Evolutionary conservation across 2,329 filamentous ascomycete genomes (phyloP).

Genomic region (Venturiaceae sp.): DNA sequence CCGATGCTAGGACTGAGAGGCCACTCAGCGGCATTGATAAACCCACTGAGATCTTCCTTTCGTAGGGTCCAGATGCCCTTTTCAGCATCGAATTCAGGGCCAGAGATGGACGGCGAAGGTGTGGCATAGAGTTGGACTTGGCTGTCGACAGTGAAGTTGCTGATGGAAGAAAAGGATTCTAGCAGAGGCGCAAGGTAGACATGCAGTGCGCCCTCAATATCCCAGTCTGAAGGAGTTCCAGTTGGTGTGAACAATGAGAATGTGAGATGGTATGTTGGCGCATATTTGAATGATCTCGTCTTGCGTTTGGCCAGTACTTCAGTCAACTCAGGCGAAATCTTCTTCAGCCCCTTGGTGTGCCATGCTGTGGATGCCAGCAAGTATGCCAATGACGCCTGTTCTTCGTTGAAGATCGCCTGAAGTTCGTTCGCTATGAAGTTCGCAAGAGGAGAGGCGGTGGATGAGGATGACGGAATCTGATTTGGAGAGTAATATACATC

Average conservation of each 20-base stretch:
- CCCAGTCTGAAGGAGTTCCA: conserved; percentile 75
- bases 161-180: conserved; percentile 68
- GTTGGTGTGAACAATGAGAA: conserved; percentile 89
- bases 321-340: conserved; percentile 32
- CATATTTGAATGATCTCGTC: conserved; percentile 80
- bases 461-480: conserved; percentile 55
- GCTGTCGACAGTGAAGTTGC: conserved; percentile 92
- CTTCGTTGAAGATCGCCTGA: conserved; percentile 71
- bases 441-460: conserved; percentile 63
- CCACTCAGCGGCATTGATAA: conserved; percentile 98
- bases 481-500: conserved; percentile 68
- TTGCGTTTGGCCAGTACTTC: conserved; percentile 57
- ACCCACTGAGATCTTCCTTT: conserved; percentile 82
- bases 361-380: conserved; percentile 36
- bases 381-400: conserved; percentile 65
- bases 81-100: conserved; percentile 43
- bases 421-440: conserved; percentile 71
- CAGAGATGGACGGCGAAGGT: conserved; percentile 51
- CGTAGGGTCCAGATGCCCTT: conserved; percentile 58
- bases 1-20: conserved; percentile 91
- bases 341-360: conserved; percentile 42
- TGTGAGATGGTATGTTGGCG: conserved; percentile 87
- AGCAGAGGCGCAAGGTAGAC: conserved; percentile 77
- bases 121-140: conserved; percentile 89
- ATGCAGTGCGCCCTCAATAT: conserved; percentile 72